Conservation (phyloP, 768 basidiomycete genomes). For the Lactifluus subvellereus region DNA sequence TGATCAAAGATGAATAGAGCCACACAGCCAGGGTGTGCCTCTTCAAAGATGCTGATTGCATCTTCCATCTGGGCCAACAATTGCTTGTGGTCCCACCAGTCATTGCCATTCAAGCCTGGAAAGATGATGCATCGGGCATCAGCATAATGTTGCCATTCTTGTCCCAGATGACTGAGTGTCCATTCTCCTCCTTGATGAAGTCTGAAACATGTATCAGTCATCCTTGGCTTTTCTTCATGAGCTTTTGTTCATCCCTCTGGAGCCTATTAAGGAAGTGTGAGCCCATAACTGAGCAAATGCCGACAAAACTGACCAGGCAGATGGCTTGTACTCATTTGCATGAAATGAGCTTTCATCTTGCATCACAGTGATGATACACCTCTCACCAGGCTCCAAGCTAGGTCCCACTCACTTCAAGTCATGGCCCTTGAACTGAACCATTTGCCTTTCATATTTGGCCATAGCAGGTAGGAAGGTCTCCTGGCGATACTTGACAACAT, state of each 20-base stretch:
- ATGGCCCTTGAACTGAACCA: background rate
- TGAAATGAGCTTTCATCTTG: background rate
- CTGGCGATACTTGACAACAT: background rate
- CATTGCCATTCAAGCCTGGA: background rate
- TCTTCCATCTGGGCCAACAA: background rate
- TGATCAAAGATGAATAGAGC: background rate
- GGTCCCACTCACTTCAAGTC: background rate
- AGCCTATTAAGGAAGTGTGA: too few relatives aligned
- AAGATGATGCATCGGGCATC: background rate
- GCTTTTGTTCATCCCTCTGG: background rate
- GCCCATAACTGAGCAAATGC: too few relatives aligned
- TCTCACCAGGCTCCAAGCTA: background rate
- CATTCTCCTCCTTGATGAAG: background rate
- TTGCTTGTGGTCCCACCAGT: background rate
- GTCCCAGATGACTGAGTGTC: background rate
- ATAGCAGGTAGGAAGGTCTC: background rate
- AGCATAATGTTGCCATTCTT: background rate
- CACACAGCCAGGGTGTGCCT: background rate
- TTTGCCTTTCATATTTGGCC: background rate
- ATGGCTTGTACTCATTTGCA: background rate
- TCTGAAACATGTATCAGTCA: background rate
- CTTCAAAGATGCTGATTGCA: background rate
- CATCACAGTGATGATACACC: background rate
- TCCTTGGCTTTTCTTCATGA: background rate
- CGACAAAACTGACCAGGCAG: background rate